phyloP scores from a whole-genome alignment of 805 yeast genomes.

The Yarrowia sp. region DNA sequence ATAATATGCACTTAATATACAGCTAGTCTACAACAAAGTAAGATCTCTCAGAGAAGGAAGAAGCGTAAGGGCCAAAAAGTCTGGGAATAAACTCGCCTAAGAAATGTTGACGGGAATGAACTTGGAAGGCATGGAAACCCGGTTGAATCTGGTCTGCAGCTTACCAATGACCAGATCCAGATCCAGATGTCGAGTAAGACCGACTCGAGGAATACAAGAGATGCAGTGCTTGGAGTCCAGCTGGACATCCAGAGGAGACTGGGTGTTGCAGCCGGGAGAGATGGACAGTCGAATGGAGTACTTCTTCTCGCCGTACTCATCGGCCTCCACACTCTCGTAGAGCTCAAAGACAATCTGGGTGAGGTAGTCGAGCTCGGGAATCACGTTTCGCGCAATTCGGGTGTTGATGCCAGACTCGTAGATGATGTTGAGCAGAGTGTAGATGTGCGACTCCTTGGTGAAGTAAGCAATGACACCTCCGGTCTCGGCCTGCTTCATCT shows the following conservation, averaged over 20 bases:
- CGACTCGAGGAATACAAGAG: slow-evolving; percentile 88
- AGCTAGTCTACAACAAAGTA: background rate
- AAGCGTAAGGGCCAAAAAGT: background rate
- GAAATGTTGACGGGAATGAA: slow-evolving; percentile 34
- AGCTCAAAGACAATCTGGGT: slow-evolving; percentile 93
- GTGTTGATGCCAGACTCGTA: slow-evolving; percentile 94
- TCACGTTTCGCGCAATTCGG: slow-evolving; percentile 88
- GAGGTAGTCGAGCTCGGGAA: slow-evolving; percentile 92
- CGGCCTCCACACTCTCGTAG: slow-evolving; percentile 71
- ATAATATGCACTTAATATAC: background rate
- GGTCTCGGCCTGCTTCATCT: slow-evolving; percentile 69
- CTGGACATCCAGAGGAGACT: slow-evolving; percentile 95
- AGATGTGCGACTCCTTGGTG: slow-evolving; percentile 96
- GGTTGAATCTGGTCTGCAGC: slow-evolving; percentile 71
- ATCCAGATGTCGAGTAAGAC: slow-evolving; percentile 89
- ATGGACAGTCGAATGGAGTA: slow-evolving; percentile 88
- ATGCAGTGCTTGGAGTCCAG: slow-evolving; percentile 94
- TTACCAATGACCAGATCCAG: slow-evolving; percentile 82
- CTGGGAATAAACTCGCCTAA: background rate
- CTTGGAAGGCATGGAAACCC: slow-evolving; percentile 81
- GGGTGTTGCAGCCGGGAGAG: slow-evolving; percentile 98
- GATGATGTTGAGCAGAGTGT: slow-evolving; percentile 83
- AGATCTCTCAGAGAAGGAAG: background rate
- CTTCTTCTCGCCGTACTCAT: slow-evolving; percentile 63
- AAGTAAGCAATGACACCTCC: slow-evolving; percentile 91